These are phyloP conservation scores for Moesziomyces globuligerus DNA, from an alignment of 1,284 basidiomycete genomes.

Conservation along the genomic window DNA sequence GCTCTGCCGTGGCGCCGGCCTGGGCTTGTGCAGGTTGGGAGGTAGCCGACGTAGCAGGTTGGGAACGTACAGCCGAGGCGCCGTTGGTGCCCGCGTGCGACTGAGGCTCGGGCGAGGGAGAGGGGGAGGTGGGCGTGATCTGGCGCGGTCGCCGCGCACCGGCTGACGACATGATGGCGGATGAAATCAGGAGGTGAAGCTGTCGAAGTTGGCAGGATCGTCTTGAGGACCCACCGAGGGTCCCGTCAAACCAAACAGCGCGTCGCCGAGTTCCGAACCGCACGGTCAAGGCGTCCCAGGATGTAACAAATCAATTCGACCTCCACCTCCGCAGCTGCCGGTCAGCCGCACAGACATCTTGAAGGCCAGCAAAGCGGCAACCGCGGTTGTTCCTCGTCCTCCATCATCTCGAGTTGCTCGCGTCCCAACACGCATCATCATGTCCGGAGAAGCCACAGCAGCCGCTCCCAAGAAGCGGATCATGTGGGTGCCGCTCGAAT, in stretches of 20 bases:
- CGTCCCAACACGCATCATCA: background rate
- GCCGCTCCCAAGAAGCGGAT: constrained; percentile 10
- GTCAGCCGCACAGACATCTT: background rate
- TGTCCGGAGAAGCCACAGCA: background rate
- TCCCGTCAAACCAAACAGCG: background rate
- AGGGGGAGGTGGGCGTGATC: constrained; percentile 48
- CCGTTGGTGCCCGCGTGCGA: constrained; percentile 16
- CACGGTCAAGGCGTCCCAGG: background rate
- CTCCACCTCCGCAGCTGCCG: constrained; percentile 4
- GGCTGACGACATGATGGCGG: constrained; percentile 18
- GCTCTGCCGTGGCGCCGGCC: background rate
- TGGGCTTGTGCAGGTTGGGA: background rate
- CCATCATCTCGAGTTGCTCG: background rate
- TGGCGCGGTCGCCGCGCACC: constrained; percentile 24
- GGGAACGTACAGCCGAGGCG: constrained; percentile 2
- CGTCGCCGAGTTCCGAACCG: constrained; percentile 9
- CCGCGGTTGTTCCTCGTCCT: background rate
- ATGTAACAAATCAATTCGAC: background rate
- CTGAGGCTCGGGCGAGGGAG: constrained; percentile 43
- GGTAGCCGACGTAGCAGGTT: background rate
- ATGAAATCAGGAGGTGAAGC: background rate
- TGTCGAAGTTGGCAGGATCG: background rate
- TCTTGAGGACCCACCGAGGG: background rate
- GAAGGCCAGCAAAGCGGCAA: background rate
- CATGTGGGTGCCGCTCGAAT: constrained; percentile 66